These are phyloP conservation scores for Coccomyxa sp. DNA, from an alignment of 139 green algal genomes.

Conservation along the genomic window DNA sequence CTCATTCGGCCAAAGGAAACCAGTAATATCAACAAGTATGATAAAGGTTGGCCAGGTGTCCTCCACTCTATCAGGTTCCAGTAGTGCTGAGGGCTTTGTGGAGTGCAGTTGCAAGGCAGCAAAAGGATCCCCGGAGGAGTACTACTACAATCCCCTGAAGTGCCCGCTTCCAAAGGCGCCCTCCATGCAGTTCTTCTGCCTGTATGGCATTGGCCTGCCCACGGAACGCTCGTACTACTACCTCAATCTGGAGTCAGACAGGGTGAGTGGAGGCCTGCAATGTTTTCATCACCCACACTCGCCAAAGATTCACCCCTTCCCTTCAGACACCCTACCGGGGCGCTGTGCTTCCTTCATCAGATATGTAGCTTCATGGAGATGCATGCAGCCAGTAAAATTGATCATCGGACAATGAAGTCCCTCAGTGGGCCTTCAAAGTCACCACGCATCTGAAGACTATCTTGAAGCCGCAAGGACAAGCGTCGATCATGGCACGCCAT, in stretches of 20 bases:
- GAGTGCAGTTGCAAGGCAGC: background rate
- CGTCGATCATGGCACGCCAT: too few relatives aligned
- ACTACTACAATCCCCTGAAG: conserved; percentile 27
- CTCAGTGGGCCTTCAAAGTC: too few relatives aligned
- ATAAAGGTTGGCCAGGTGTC: too few relatives aligned
- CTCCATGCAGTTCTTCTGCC: conserved; percentile 52
- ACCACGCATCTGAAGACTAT: too few relatives aligned
- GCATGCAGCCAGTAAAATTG: background rate
- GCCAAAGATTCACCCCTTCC: too few relatives aligned
- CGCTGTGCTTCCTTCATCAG: background rate
- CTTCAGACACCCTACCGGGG: too few relatives aligned
- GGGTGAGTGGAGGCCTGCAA: background rate
- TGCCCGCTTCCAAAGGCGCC: conserved; percentile 58
- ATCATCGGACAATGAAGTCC: too few relatives aligned
- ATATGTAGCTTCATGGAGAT: background rate
- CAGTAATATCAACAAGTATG: too few relatives aligned
- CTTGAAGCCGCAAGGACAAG: too few relatives aligned
- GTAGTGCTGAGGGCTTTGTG: too few relatives aligned
- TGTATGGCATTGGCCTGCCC: conserved; percentile 66
- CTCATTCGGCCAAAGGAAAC: too few relatives aligned
- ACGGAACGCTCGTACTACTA: conserved; percentile 73
- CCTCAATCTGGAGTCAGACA: conserved; percentile 15
- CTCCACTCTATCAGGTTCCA: too few relatives aligned
- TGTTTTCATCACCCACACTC: background rate
- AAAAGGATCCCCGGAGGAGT: background rate